A percentile compares a stretch with the other conserved stretches of the same genome.
Conservation (phyloP, 2,329 filamentous ascomycete species). For the Didymella pomorum region DNA sequence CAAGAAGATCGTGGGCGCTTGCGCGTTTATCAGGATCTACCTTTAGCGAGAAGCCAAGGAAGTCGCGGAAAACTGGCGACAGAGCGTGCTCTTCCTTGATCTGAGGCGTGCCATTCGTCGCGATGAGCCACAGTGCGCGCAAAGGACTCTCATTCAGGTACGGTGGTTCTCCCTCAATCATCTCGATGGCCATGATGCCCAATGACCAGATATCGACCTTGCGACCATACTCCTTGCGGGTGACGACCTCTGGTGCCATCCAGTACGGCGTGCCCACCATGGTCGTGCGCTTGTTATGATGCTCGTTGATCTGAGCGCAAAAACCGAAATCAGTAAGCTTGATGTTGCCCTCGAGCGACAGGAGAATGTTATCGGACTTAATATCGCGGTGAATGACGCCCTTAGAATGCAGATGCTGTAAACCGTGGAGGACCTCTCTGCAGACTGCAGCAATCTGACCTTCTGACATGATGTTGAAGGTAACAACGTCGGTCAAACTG, state of each 20-base stretch:
- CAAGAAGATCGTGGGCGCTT: slow-evolving; percentile 89
- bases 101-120: slow-evolving; percentile 91
- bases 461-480: slow-evolving; percentile 99
- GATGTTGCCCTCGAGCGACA: slow-evolving; percentile 94
- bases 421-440: slow-evolving; percentile 85
- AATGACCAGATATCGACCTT: slow-evolving; percentile 99
- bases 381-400: slow-evolving; percentile 98
- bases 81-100: slow-evolving; percentile 93
- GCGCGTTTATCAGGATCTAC: slow-evolving; percentile 97
- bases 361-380: slow-evolving; percentile 96
- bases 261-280: slow-evolving; percentile 99
- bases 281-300: slow-evolving; percentile 95
- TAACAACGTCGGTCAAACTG: slow-evolving; percentile 96
- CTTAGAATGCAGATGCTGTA: slow-evolving; percentile 96
- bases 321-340: slow-evolving; percentile 99
- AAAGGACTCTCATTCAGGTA: slow-evolving; percentile 96
- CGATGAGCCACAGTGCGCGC: slow-evolving; percentile 92
- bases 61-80: slow-evolving; percentile 85
- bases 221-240: slow-evolving; percentile 94
- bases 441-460: slow-evolving; percentile 96
- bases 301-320: slow-evolving; percentile 97
- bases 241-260: slow-evolving; percentile 99
- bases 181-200: slow-evolving; percentile 99
- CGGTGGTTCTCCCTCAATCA: slow-evolving; percentile 98
- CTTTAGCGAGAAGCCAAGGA: slow-evolving; percentile 90